These are phyloP conservation scores for Xylaria hypoxylon DNA, from an alignment of 2,329 filamentous ascomycete species.

Conservation along the genomic window DNA sequence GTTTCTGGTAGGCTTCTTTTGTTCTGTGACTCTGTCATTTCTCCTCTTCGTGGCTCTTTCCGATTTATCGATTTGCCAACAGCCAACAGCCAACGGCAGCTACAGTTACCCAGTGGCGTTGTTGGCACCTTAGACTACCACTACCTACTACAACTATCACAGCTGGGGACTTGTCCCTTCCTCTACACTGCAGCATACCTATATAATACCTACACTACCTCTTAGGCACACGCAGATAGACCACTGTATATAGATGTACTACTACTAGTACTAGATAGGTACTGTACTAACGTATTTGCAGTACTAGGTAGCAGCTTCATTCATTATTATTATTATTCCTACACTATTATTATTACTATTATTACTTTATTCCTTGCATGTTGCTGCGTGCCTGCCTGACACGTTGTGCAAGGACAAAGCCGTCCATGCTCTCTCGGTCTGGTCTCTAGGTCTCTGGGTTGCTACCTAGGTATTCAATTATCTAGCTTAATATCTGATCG, in stretches of 20 bases:
- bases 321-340: too few relatives aligned
- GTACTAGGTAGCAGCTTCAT: too few relatives aligned
- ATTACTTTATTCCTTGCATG: background rate
- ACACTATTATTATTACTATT: too few relatives aligned
- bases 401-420: slow-evolving; percentile 15
- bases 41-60: slow-evolving; percentile 31
- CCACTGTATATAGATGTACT: background rate
- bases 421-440: slow-evolving; percentile 1
- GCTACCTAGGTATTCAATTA: background rate
- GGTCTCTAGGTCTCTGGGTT: background rate
- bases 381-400: slow-evolving; percentile 22
- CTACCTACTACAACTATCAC: background rate
- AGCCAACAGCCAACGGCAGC: slow-evolving; percentile 9
- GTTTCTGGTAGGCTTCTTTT: too few relatives aligned
- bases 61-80: slow-evolving; percentile 32
- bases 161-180: too few relatives aligned
- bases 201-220: background rate
- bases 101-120: background rate
- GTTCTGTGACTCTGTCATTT: slow-evolving; percentile 3
- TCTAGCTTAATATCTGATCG: slow-evolving; percentile 28
- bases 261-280: background rate
- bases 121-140: background rate
- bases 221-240: too few relatives aligned
- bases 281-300: slow-evolving; percentile 1
- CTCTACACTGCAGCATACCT: too few relatives aligned